Conservation (phyloP, 2,329 filamentous ascomycete species). For the Aspergillus ruber region DNA sequence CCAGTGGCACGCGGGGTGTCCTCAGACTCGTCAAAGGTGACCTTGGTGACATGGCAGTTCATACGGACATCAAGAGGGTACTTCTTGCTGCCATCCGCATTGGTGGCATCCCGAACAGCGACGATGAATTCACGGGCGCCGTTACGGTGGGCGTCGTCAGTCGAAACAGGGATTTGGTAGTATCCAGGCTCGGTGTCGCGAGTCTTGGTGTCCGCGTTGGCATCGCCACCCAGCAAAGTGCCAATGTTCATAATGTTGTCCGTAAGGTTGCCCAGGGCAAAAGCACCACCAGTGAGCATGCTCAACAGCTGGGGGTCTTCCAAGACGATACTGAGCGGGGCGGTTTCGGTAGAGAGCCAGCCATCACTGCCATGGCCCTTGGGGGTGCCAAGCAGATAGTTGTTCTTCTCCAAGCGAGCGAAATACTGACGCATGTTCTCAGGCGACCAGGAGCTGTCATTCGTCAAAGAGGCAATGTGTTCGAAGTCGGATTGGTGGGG, state of each 20-base stretch:
- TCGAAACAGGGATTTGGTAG: conserved; percentile 54
- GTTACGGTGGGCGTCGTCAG: conserved; percentile 24
- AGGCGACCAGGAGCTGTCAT: conserved; percentile 54
- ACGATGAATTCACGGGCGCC: conserved; percentile 38
- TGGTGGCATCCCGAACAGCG: conserved; percentile 19
- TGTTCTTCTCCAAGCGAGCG: conserved; percentile 47
- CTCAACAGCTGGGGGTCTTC: conserved; percentile 50
- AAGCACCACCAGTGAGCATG: conserved; percentile 46
- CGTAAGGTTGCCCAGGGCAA: conserved; percentile 45
- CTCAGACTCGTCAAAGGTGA: conserved; percentile 36
- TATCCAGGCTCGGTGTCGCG: conserved; percentile 47
- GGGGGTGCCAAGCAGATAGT: conserved; percentile 38
- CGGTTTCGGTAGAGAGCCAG: conserved; percentile 19
- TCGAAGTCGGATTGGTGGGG: conserved; percentile 57
- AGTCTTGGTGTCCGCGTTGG: conserved; percentile 41
- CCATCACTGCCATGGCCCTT: conserved; percentile 40
- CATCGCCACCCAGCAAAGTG: conserved; percentile 45
- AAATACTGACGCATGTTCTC: conserved; percentile 55
- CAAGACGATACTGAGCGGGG: conserved; percentile 44
- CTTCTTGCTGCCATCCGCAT: conserved; percentile 23
- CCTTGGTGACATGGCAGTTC: conserved; percentile 42
- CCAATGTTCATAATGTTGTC: conserved; percentile 39
- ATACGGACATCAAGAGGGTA: conserved; percentile 53
- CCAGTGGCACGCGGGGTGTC: conserved; percentile 40
- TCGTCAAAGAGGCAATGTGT: conserved; percentile 52